phyloP scores from a whole-genome alignment of 164 flowering plant genomes.

The Magnolia kwangsiensis region DNA sequence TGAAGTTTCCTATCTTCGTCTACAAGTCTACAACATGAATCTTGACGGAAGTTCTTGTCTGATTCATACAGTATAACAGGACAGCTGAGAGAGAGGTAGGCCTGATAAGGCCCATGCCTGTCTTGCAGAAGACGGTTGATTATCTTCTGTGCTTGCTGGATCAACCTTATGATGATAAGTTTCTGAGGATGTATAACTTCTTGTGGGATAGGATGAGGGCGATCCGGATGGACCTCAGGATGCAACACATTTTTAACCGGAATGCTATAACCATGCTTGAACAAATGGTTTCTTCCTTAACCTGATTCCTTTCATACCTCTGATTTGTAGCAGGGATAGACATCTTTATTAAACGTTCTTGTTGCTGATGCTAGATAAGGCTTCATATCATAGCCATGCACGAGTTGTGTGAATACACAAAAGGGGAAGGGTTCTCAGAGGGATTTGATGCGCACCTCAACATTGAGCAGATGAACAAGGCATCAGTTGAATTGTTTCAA shows the following conservation, averaged over 20 bases:
- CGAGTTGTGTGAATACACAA: conserved; percentile 85
- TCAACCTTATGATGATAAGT: conserved; percentile 69
- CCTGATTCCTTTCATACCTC: background rate
- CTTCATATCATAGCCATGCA: conserved; percentile 98
- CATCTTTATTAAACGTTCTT: background rate
- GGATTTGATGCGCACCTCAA: conserved; percentile 99
- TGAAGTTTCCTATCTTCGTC: background rate
- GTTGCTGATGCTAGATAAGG: conserved; percentile 54
- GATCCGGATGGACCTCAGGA: conserved; percentile 89
- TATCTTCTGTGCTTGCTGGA: conserved; percentile 78
- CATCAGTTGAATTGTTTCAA: conserved; percentile 94
- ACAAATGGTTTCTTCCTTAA: conserved; percentile 73
- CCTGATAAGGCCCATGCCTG: conserved; percentile 87
- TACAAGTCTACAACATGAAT: conserved; percentile 12
- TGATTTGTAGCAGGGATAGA: background rate
- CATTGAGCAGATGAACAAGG: conserved; percentile 99
- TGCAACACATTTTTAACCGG: conserved; percentile 85
- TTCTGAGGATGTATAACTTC: conserved; percentile 87
- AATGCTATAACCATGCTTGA: conserved; percentile 84
- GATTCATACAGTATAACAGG: conserved; percentile 71
- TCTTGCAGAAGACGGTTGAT: conserved; percentile 79
- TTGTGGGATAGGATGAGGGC: conserved; percentile 99
- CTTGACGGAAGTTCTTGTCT: conserved; percentile 22
- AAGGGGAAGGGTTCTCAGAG: conserved; percentile 95
- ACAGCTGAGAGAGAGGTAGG: conserved; percentile 93